A percentile compares a stretch with the other conserved stretches of the same genome.
These are phyloP conservation scores for Eimeria brunetti DNA, from an alignment of 169 alveolate genomes.

Conservation along the genomic window DNA sequence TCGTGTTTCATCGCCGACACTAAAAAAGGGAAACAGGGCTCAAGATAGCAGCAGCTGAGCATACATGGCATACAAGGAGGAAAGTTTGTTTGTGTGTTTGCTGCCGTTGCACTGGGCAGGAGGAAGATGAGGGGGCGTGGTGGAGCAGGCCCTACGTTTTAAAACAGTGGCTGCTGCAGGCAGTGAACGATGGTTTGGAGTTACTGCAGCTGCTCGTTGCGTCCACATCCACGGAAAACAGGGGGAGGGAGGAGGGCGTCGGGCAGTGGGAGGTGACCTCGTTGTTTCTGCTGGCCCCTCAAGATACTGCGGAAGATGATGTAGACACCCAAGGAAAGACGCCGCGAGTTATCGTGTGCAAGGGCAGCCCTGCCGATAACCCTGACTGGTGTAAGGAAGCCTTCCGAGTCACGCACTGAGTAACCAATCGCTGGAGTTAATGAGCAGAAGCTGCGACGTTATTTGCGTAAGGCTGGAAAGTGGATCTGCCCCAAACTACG, in stretches of 20 bases:
- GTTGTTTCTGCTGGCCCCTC: slow-evolving; percentile 44
- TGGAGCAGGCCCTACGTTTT: slow-evolving; percentile 61
- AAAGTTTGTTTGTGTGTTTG: not conserved
- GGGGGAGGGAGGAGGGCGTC: slow-evolving; percentile 4
- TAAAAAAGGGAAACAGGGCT: not conserved
- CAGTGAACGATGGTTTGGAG: slow-evolving; percentile 38
- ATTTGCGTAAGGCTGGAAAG: not conserved
- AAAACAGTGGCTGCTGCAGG: slow-evolving; percentile 63
- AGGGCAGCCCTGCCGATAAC: slow-evolving; percentile 50
- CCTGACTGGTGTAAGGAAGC: slow-evolving; percentile 66
- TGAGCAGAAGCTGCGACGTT: not conserved
- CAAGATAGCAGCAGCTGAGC: not conserved
- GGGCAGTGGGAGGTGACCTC: slow-evolving; percentile 60
- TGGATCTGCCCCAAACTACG: not conserved
- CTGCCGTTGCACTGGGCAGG: slow-evolving; percentile 12
- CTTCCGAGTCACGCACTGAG: not conserved
- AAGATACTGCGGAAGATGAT: not conserved
- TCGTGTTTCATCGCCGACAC: not conserved
- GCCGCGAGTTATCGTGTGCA: slow-evolving; percentile 7
- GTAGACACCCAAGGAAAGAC: not conserved
- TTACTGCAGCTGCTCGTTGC: not conserved
- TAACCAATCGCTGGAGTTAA: too few relatives aligned
- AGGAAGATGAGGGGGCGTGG: slow-evolving; percentile 49
- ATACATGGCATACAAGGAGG: not conserved
- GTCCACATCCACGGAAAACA: slow-evolving; percentile 9